phyloP scores from a whole-genome alignment of 108 stramenopile genomes.

The Schizochytrium sp. region DNA sequence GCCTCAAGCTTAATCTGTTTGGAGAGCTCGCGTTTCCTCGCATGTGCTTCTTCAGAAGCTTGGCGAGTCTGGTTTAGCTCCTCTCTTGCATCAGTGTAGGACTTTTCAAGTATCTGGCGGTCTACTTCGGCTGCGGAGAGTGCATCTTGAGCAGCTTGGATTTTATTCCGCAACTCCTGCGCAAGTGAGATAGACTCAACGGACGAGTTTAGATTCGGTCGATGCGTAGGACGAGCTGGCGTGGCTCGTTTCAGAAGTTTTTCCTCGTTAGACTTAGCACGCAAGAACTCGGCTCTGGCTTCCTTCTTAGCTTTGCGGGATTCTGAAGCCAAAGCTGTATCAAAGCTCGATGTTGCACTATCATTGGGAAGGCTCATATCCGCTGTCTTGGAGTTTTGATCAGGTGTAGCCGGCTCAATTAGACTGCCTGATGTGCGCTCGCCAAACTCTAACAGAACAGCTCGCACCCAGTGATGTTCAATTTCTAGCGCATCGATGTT shows the following conservation, averaged over 20 bases:
- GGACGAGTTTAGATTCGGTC: not conserved
- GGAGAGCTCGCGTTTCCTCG: too few relatives aligned
- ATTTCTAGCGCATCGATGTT: not conserved
- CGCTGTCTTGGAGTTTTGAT: not conserved
- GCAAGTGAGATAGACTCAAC: too few relatives aligned
- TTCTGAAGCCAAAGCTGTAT: not conserved
- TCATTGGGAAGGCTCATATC: too few relatives aligned
- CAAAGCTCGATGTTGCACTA: not conserved
- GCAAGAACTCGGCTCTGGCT: not conserved
- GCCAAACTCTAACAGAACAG: not conserved
- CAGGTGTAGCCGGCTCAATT: slow-evolving; percentile 2
- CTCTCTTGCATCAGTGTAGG: too few relatives aligned
- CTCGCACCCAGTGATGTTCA: slow-evolving; percentile 1
- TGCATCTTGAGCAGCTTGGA: too few relatives aligned
- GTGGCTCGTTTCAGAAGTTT: not conserved
- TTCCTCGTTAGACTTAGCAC: not conserved
- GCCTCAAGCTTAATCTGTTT: too few relatives aligned
- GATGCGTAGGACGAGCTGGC: not conserved
- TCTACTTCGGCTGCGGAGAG: too few relatives aligned
- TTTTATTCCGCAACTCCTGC: too few relatives aligned
- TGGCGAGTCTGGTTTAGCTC: too few relatives aligned
- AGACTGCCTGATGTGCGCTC: not conserved
- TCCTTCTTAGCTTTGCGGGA: not conserved
- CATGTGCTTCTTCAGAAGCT: too few relatives aligned
- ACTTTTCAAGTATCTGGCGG: too few relatives aligned